Evolutionary conservation across 345 rosid species (phyloP).

Genomic region (Bruguiera parviflora): DNA sequence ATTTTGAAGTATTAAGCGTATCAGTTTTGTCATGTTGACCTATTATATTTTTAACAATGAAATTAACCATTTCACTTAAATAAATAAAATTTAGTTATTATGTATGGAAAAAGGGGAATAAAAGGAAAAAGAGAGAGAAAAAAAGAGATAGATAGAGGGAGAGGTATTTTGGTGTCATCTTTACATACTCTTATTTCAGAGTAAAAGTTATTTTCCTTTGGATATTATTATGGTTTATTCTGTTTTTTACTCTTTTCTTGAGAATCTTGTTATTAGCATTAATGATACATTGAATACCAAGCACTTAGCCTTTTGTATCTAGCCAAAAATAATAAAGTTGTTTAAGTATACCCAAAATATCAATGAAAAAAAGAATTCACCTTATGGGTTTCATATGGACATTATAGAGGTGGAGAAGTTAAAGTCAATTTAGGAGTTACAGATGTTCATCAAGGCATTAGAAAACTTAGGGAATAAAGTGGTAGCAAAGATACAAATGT

Average conservation of each 20-base stretch:
- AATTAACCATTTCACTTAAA: too few relatives aligned
- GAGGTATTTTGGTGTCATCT: slow-evolving; percentile 1
- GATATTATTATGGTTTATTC: background rate
- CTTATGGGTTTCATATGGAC: background rate
- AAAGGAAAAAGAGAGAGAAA: too few relatives aligned
- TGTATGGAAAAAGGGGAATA: too few relatives aligned
- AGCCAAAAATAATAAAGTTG: background rate
- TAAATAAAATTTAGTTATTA: too few relatives aligned
- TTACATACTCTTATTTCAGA: background rate
- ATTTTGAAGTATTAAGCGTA: too few relatives aligned
- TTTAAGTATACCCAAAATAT: background rate
- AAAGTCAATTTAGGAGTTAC: background rate
- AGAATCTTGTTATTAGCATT: background rate
- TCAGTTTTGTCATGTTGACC: too few relatives aligned
- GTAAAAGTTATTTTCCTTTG: background rate
- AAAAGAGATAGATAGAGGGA: too few relatives aligned
- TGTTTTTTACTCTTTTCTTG: background rate
- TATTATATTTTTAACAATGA: too few relatives aligned
- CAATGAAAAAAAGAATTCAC: background rate
- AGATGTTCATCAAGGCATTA: background rate
- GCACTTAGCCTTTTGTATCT: background rate
- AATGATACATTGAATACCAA: background rate
- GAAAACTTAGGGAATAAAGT: background rate
- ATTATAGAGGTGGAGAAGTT: background rate
- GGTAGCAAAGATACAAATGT: background rate